These are phyloP conservation scores for Nicotiana paniculata DNA, from an alignment of 257 asterid species.

Conservation along the genomic window DNA sequence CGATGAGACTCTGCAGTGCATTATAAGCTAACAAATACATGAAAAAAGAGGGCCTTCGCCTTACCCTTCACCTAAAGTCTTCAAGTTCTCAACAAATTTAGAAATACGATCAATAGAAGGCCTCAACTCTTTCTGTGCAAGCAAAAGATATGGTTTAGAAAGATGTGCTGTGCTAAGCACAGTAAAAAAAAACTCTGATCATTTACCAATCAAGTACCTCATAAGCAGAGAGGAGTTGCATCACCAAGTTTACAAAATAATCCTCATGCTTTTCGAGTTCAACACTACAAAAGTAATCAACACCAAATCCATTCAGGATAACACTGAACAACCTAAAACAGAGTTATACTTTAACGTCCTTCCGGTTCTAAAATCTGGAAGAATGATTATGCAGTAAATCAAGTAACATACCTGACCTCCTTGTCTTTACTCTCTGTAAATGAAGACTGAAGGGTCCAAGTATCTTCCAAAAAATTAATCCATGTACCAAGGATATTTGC, in stretches of 20 bases:
- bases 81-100: constrained; percentile 79
- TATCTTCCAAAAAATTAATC: constrained; percentile 90
- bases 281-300: constrained; percentile 46
- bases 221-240: constrained; percentile 61
- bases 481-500: constrained; percentile 66
- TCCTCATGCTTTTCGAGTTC: constrained; percentile 79
- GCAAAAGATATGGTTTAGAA: not conserved
- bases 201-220: constrained; percentile 52
- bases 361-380: not conserved
- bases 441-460: constrained; percentile 85
- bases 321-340: constrained; percentile 6
- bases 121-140: constrained; percentile 70
- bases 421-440: constrained; percentile 62
- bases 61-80: constrained; percentile 68
- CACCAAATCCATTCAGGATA: constrained; percentile 14
- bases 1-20: not conserved
- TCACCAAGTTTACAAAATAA: constrained; percentile 67
- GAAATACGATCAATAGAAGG: constrained; percentile 69
- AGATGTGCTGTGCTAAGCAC: not conserved
- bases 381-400: not conserved
- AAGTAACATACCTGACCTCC: constrained; percentile 49
- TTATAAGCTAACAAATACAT: not conserved
- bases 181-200: not conserved
- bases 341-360: not conserved
- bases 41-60: constrained; percentile 14